Percentiles rank a stretch among this genome's conserved stretches.
Conservation (phyloP, 345 rosid species). For the Adansonia digitata region DNA sequence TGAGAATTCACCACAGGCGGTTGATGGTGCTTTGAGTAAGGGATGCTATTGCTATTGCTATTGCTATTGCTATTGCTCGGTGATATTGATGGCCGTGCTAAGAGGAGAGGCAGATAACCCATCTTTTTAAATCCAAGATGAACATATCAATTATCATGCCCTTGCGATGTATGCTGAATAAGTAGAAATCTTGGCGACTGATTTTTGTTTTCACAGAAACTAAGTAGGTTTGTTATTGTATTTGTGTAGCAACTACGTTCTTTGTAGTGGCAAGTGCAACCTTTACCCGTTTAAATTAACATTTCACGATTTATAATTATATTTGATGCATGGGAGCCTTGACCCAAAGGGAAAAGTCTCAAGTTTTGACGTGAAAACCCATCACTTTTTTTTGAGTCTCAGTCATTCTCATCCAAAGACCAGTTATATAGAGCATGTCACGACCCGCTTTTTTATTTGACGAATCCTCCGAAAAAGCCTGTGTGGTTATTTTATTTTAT, state of each 20-base stretch:
- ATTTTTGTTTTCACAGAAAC: neutral
- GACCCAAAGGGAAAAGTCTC: too few relatives aligned
- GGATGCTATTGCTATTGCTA: too few relatives aligned
- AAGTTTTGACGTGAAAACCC: too few relatives aligned
- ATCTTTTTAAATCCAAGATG: slow-evolving; percentile 8
- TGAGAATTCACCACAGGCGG: neutral
- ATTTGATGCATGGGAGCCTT: neutral
- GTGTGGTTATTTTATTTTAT: too few relatives aligned
- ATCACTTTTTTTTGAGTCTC: too few relatives aligned
- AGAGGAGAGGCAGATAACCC: slow-evolving; percentile 5
- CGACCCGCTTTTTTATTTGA: too few relatives aligned
- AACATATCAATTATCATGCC: slow-evolving; percentile 24
- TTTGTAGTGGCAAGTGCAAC: neutral
- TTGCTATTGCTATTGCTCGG: too few relatives aligned
- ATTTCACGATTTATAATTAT: slow-evolving; percentile 2
- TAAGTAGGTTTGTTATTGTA: neutral
- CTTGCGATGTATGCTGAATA: slow-evolving; percentile 14
- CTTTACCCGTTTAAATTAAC: neutral
- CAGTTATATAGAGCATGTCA: too few relatives aligned
- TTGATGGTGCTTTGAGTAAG: neutral
- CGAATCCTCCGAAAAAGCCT: too few relatives aligned
- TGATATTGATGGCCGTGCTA: slow-evolving; percentile 5
- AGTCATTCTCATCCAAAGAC: too few relatives aligned
- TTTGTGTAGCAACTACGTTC: neutral
- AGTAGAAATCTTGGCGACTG: neutral